Conservation (phyloP, 768 basidiomycete species). For the Glaciozyma antarctica region DNA sequence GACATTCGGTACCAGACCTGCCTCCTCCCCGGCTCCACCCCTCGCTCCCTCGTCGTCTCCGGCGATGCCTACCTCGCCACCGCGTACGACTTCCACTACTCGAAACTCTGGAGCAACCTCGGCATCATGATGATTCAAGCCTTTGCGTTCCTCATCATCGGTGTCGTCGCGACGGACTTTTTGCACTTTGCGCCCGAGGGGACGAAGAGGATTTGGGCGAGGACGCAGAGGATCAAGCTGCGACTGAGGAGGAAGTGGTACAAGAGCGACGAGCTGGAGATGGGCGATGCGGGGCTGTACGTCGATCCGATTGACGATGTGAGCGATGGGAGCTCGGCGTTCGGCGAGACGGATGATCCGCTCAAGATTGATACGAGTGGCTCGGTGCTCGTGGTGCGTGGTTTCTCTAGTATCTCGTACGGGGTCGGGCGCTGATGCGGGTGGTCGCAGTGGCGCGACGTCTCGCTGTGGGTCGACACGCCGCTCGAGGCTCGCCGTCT, state of each 20-base stretch:
- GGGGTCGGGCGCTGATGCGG: not conserved
- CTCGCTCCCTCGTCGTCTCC: slow-evolving; percentile 50
- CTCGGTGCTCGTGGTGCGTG: slow-evolving; percentile 17
- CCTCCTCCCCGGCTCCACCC: slow-evolving; percentile 41
- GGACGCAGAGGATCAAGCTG: slow-evolving; percentile 9
- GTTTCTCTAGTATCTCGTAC: too few species aligned
- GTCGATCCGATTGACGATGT: slow-evolving; percentile 9
- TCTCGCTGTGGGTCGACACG: slow-evolving; percentile 29
- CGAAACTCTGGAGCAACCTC: slow-evolving; percentile 43
- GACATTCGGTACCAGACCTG: slow-evolving; percentile 20
- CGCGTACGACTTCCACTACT: slow-evolving; percentile 43
- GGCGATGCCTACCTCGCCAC: slow-evolving; percentile 57
- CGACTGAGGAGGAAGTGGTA: slow-evolving; percentile 12
- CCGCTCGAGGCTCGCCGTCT: slow-evolving; percentile 25
- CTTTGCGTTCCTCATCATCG: slow-evolving; percentile 21
- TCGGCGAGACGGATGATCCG: slow-evolving; percentile 12
- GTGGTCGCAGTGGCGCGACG: slow-evolving; percentile 15
- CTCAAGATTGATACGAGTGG: slow-evolving; percentile 1
- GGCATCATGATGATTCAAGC: slow-evolving; percentile 40
- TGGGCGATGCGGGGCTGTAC: slow-evolving; percentile 15
- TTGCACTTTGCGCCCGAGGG: slow-evolving; percentile 17
- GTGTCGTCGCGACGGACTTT: slow-evolving; percentile 25
- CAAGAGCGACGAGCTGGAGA: slow-evolving; percentile 10
- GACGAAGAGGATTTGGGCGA: slow-evolving; percentile 16
- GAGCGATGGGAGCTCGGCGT: slow-evolving; percentile 26